phyloP scores from a whole-genome alignment of 345 rosid species.

The Kernera saxatilis region DNA sequence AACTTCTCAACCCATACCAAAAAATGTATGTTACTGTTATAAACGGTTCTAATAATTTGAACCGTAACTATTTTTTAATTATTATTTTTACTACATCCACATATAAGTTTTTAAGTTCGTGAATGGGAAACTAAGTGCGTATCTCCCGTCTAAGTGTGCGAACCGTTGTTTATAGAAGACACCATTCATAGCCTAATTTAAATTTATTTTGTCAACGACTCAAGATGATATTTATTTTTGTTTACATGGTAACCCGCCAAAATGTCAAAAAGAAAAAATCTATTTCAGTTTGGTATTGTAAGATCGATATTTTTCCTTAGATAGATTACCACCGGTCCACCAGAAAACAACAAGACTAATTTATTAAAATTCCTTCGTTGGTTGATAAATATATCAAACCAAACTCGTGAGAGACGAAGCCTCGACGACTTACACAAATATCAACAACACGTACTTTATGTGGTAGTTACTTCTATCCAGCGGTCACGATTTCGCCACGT shows the following conservation, averaged over 20 bases:
- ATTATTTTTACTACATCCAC: too few relatives aligned
- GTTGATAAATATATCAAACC: neutral
- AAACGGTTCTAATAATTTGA: too few relatives aligned
- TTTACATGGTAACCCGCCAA: neutral
- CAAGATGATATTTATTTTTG: neutral
- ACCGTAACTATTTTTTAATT: too few relatives aligned
- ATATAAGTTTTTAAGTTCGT: too few relatives aligned
- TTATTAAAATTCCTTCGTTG: neutral
- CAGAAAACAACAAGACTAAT: neutral
- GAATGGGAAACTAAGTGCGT: too few relatives aligned
- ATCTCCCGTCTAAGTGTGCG: too few relatives aligned
- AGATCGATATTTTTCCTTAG: too few relatives aligned
- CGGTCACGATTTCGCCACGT: constrained; percentile 17
- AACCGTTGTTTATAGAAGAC: too few relatives aligned
- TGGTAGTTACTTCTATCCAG: constrained; percentile 30
- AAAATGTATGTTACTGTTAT: too few relatives aligned
- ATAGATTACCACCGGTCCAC: constrained; percentile 1
- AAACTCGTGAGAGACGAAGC: constrained; percentile 7
- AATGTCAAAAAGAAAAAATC: neutral
- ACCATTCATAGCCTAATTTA: too few relatives aligned
- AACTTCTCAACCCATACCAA: too few relatives aligned
- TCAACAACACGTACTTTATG: constrained; percentile 14
- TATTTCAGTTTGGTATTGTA: too few relatives aligned
- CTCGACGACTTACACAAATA: neutral
- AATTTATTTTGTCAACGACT: neutral